Base-by-base conservation (phyloP, 1,139 yeast genomes). In the Saccharomycopsis hybrid region DNA sequence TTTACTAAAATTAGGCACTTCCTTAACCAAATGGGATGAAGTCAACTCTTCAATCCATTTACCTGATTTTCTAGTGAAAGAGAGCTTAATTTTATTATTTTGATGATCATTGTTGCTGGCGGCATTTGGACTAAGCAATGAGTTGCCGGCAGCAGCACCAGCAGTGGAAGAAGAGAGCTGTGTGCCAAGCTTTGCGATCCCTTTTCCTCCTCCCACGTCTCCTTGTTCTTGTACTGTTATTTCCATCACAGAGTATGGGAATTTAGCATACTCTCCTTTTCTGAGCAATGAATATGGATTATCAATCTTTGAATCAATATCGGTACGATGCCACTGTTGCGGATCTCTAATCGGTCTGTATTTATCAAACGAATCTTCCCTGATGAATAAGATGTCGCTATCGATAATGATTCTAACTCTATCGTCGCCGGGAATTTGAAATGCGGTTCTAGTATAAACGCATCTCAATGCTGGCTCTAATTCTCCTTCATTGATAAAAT, bases 401-500 rank as follows among this genome's bases (percentile, higher is more conserved):
- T 92, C 98, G 57, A 92, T 85, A 39, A 88, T 82, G 54, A 90
- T 82, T 64, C 97, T 80, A 45, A 90, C 83, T 60, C 89, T 78
- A 64, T 89, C 95, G 64, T 92, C 97, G 54, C 97, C 97, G 1
- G 98, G 98, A 58, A 92, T 90, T 71, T 92, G 97, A 73, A 92
- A 92, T 1, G 97, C 97, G 13, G 96, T 87, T 66, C 98, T 78
- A 44, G 88, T 86, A 68, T 87, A 89, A 43, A 84, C 78, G 3
- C 96, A 79, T 69, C 98, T 81, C 64, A 92, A 69, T 41, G 87
- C 80, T 13, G 98, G 98, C 66, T 87, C 85, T 56, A 92, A 73
- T 54, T 80, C 74, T 59, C 80, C 74, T 50, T 81, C 80, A 43
- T 69, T 65, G 55, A 92, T 82, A 61, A 83, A 86, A 8, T 72